Base-by-base conservation (phyloP, 495 filamentous ascomycete species). In the Aspergillus taichungensis region DNA sequence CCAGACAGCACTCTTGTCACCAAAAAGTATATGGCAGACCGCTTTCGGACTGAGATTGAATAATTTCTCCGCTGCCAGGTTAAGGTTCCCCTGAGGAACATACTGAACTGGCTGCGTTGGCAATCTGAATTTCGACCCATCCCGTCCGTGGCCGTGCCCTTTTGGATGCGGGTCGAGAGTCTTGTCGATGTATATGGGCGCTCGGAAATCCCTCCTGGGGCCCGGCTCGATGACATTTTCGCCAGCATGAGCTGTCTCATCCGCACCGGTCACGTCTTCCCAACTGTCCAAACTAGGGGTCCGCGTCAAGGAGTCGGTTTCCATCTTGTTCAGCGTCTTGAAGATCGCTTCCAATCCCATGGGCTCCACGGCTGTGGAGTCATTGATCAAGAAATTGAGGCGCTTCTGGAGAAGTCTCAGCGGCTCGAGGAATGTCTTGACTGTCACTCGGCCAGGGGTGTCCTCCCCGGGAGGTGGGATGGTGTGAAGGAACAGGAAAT, bases 11-110 rank as follows among this genome's bases (percentile, higher is more conserved):
- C 85, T 91, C 63, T 87, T 94, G 60, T 98, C 92, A 28, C 92
- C 92, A 55, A 96, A 97, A 43, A 98, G 75, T 8, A 96, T 84
- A 56, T 97, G 92, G 63, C 96, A 97, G 30, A 95, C 75, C 1
- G 89, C 88, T 61, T 97, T 96, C 11, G 92, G 79, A 50, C 84
- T 91, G 41, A 97, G 75, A 46, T 92, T 83, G 53, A 94, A 90
- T 36, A 84, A 72, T 47, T 83, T 80, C 59, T 95, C 87, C 2
- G 84, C 75, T 24, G 73, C 68, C 6, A 82, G 66, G 45, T 74
- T 71, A 43, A 85, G 79, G 74, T 94, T 88, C 30, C 81, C 86
- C 42, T 82, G 75, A 0, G 92, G 92, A 37, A 85, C 81, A 64
- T 89, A 95, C 34, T 83, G 64, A 0, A 97, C 84, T 2, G 92